Evolutionary conservation across 1,139 yeast species (phyloP), one percentile per base, ranked within the genome.

Genomic region (Martiniozyma asiatica): DNA sequence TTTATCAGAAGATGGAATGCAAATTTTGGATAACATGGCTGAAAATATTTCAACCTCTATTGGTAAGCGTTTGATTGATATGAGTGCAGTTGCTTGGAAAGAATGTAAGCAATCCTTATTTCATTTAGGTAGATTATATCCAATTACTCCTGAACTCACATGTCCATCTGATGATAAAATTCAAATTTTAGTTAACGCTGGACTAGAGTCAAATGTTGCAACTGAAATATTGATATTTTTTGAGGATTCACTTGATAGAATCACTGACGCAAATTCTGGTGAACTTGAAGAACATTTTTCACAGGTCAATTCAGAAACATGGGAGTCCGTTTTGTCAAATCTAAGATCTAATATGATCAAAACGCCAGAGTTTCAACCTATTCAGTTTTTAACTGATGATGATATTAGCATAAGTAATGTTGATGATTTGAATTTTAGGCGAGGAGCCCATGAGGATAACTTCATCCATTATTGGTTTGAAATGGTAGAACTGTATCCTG

Each of bases 151-250:
- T 56, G 53, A 56, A 24, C 60, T 62, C 25, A 69, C 72, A 4
- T 50, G 62, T 5, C 75, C 76, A 8, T 65, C 80, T 0, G 56
- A 58, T n/a, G 59, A 59, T 8, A 68, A 70, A 40, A 50, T 68
- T 7, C n/a, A n/a, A n/a, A n/a, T n/a, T n/a, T n/a, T n/a, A n/a
- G n/a, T n/a, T n/a, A n/a, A n/a, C n/a, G n/a, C n/a, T n/a, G n/a
- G n/a, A n/a, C n/a, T n/a, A n/a, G n/a, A n/a, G n/a, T n/a, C 58
- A 1, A 59, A 55, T 11, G 42, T 48, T 0, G 73, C 73, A 0
- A 42, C 55, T 4, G 61, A 59, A 19, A 50, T 60, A 16, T 52
- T 68, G 34, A 47, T 55, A 6, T 38, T 40, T 16, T 41, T 36
- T 24, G 35, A 40, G 23, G 45, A 48, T 14, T 35, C 34, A 26